phyloP scores from a whole-genome alignment of 805 yeast genomes.

The Ogataea haglerorum region DNA sequence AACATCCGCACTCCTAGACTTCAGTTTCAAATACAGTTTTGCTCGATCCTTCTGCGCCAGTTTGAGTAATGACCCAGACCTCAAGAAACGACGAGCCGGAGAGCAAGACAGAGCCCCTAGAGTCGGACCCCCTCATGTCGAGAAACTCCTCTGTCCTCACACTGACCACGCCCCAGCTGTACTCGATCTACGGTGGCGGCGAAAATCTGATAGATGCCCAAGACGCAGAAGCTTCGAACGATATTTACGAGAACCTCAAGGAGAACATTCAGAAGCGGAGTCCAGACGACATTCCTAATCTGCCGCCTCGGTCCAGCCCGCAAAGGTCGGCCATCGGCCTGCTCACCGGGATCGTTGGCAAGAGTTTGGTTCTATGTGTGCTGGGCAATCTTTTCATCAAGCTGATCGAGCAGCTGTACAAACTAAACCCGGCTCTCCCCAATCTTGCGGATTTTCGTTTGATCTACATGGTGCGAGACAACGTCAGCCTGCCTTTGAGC shows the following conservation, averaged over 20 bases:
- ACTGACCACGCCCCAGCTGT: constrained; percentile 29
- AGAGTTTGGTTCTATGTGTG: constrained; percentile 30
- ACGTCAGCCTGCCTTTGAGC: constrained; percentile 23
- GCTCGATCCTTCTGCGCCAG: too few species aligned
- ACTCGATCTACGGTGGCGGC: constrained; percentile 26
- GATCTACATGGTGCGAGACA: constrained; percentile 33
- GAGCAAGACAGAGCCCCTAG: background rate
- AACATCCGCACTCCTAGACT: too few species aligned
- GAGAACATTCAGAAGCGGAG: constrained; percentile 13
- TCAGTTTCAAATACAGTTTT: too few species aligned
- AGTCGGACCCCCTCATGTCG: constrained; percentile 3
- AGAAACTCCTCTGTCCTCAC: constrained; percentile 21
- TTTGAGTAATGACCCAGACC: background rate
- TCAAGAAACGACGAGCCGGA: background rate
- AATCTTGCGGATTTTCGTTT: constrained; percentile 30
- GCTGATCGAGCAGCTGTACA: constrained; percentile 50
- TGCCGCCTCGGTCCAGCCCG: background rate
- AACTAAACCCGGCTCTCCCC: constrained; percentile 26
- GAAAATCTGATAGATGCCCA: constrained; percentile 19
- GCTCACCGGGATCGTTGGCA: constrained; percentile 4
- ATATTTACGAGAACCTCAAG: constrained; percentile 20
- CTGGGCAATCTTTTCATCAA: constrained; percentile 54
- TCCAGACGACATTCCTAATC: background rate
- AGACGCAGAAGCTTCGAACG: constrained; percentile 16
- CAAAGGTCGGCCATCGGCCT: background rate